A percentile compares a stretch with the other conserved stretches of the same genome.
Conservation (phyloP, 805 yeast genomes). For the Barnettozyma botsteinii region DNA sequence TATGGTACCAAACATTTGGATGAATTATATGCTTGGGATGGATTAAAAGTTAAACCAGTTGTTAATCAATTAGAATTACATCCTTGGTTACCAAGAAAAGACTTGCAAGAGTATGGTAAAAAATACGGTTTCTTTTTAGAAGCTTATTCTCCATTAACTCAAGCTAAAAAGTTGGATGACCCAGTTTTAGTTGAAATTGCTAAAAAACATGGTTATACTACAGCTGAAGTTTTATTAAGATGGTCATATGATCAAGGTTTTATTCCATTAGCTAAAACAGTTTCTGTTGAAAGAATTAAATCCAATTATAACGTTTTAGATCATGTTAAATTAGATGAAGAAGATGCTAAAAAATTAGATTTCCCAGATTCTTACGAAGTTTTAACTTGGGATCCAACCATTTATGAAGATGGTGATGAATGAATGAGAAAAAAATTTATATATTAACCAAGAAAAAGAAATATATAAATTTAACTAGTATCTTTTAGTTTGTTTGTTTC, state of each 20-base stretch:
- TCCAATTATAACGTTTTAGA: constrained; percentile 51
- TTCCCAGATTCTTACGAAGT: constrained; percentile 56
- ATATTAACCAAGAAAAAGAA: background rate
- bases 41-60: constrained; percentile 52
- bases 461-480: constrained; percentile 6
- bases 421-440: background rate
- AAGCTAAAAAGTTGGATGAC: constrained; percentile 18
- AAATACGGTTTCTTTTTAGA: constrained; percentile 17
- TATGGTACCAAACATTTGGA: constrained; percentile 61
- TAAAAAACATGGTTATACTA: constrained; percentile 36
- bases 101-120: constrained; percentile 19
- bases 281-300: constrained; percentile 43
- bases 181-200: constrained; percentile 19
- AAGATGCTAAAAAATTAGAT: constrained; percentile 36
- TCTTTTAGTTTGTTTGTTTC: constrained; percentile 31
- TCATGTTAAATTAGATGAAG: constrained; percentile 36
- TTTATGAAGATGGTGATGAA: constrained; percentile 7
- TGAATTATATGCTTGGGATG: constrained; percentile 55
- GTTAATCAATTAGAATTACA: constrained; percentile 56
- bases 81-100: constrained; percentile 25
- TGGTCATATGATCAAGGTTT: constrained; percentile 74
- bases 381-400: constrained; percentile 56
- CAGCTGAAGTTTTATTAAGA: constrained; percentile 60
- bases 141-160: constrained; percentile 23
- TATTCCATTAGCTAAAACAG: constrained; percentile 66